Conservation (phyloP, 2,329 filamentous ascomycete species). For the Trichoderma arundinaceum region DNA sequence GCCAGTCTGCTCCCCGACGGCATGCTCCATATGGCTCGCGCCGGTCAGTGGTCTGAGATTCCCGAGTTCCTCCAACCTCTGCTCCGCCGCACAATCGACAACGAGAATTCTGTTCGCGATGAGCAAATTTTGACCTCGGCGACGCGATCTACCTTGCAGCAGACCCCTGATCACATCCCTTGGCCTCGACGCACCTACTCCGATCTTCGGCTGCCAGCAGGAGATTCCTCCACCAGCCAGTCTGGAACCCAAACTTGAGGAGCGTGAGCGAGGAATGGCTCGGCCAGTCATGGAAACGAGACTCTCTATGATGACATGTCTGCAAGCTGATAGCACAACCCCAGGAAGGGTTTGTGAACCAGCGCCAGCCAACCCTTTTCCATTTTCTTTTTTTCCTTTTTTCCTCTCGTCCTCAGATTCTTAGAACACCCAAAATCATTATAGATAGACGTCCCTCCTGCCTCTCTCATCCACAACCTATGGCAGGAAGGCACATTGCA, state of each 20-base stretch:
- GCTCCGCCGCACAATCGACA: slow-evolving; percentile 55
- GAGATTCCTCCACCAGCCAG: slow-evolving; percentile 39
- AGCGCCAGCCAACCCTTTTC: no score
- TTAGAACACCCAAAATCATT: background rate
- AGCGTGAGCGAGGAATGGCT: background rate
- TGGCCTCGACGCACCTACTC: slow-evolving; percentile 40
- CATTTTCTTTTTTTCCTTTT: background rate
- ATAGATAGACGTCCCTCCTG: background rate
- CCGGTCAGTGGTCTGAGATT: slow-evolving; percentile 63
- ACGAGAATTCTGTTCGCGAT: slow-evolving; percentile 41
- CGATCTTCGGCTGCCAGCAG: slow-evolving; percentile 50
- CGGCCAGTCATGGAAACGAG: background rate
- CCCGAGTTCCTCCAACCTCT: slow-evolving; percentile 61
- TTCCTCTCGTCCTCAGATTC: background rate
- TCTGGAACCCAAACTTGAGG: slow-evolving; percentile 36
- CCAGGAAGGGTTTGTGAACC: background rate
- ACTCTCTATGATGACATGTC: background rate
- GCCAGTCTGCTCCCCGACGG: slow-evolving; percentile 54
- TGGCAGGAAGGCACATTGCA: background rate
- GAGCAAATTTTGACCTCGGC: slow-evolving; percentile 22
- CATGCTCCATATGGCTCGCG: slow-evolving; percentile 61
- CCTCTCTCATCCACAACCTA: background rate
- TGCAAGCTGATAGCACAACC: background rate
- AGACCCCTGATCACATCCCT: slow-evolving; percentile 26
- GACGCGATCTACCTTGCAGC: slow-evolving; percentile 22